Percentiles rank a stretch among this genome's conserved stretches.
phyloP scores from a whole-genome alignment of 176 grass and related monocot genomes.

The Oryza glaberrima region DNA sequence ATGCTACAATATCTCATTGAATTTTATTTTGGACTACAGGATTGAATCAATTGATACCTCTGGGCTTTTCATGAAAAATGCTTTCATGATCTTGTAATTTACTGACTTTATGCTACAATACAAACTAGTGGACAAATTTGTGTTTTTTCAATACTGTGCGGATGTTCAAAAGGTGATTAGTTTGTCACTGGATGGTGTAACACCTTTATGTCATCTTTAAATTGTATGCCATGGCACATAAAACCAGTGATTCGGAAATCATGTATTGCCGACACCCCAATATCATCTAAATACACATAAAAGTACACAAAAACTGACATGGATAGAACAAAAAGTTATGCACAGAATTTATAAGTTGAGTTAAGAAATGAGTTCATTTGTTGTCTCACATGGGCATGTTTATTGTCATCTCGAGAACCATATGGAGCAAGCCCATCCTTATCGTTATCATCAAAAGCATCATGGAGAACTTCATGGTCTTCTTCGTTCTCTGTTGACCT shows the following conservation, averaged over 20 bases:
- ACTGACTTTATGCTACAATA: not conserved
- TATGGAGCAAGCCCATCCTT: slow-evolving; percentile 82
- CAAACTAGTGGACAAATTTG: not conserved
- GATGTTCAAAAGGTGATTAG: not conserved
- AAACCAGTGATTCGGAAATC: not conserved
- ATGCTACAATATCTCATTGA: not conserved
- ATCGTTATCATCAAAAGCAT: slow-evolving; percentile 92
- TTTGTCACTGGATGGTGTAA: not conserved
- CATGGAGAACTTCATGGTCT: slow-evolving; percentile 75
- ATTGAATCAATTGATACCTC: not conserved
- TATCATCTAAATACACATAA: not conserved
- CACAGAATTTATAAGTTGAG: not conserved
- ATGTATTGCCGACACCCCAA: not conserved
- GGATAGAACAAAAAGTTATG: not conserved
- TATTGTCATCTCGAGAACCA: slow-evolving; percentile 60
- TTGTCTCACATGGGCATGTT: slow-evolving; percentile 79
- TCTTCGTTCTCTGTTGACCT: slow-evolving; percentile 59
- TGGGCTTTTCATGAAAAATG: not conserved
- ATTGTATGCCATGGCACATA: not conserved
- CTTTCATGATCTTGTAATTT: not conserved
- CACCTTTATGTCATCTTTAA: not conserved
- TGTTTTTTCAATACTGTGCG: not conserved
- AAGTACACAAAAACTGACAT: not conserved
- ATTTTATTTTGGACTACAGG: not conserved
- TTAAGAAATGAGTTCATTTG: not conserved